Percentiles rank a stretch among this genome's conserved stretches.
phyloP scores from a whole-genome alignment of 2,329 filamentous ascomycete genomes.

The Annulohypoxylon truncatum region DNA sequence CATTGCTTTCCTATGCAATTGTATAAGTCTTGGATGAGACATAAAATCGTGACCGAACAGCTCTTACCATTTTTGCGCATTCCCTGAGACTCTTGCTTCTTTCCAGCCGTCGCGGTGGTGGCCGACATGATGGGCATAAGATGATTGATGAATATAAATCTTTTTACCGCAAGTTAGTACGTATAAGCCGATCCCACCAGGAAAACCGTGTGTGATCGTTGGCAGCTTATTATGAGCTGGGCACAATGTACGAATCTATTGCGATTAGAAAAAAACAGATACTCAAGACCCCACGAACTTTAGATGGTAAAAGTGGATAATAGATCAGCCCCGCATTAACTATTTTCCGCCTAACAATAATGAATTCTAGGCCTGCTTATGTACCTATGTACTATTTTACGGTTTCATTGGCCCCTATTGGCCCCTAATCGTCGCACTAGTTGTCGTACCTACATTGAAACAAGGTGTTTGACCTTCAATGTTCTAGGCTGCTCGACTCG shows the following conservation, averaged over 20 bases:
- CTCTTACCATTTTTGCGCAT: slow-evolving; percentile 85
- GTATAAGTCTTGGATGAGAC: slow-evolving; percentile 16
- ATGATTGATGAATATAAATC: neutral
- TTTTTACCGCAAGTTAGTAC: neutral
- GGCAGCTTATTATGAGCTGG: neutral
- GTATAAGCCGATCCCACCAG: neutral
- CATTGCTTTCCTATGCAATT: slow-evolving; percentile 84
- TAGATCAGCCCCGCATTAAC: slow-evolving; percentile 1
- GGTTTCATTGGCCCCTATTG: slow-evolving; percentile 16
- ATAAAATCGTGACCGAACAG: neutral
- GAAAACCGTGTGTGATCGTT: neutral
- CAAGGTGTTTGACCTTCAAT: neutral
- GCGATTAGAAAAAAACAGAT: slow-evolving; percentile 7
- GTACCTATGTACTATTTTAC: neutral
- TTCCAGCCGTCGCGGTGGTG: slow-evolving; percentile 50
- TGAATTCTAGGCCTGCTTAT: neutral
- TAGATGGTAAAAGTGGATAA: neutral
- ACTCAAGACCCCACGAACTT: slow-evolving; percentile 8
- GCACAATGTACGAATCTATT: slow-evolving; percentile 10
- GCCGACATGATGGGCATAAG: slow-evolving; percentile 57
- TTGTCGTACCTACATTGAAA: slow-evolving; percentile 17
- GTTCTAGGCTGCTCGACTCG: slow-evolving; percentile 29
- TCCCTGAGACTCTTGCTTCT: slow-evolving; percentile 61
- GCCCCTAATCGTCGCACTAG: neutral
- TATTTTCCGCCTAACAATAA: slow-evolving; percentile 3